Base-by-base conservation (phyloP, 2,329 filamentous ascomycete genomes). In the Penicillium hordei region DNA sequence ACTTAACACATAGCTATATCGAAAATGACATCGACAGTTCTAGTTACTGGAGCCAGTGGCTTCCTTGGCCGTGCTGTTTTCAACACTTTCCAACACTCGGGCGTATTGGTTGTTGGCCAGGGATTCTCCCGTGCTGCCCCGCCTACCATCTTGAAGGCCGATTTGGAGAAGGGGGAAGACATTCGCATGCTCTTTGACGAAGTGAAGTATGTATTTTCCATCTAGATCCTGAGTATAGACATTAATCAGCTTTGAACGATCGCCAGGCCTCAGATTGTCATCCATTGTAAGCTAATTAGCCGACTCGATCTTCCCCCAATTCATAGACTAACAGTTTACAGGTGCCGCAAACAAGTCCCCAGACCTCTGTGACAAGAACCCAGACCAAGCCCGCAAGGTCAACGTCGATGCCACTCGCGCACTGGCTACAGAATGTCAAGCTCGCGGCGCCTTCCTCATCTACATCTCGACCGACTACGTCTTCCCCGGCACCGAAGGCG, bases 291-390 rank as follows among this genome's bases (percentile, higher is more conserved):
- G 86, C 67, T 34, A 51, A 36, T 19, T 33, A 36, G 5, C 13
- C 46, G 19, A 25, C 36, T n/a, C 29, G 13, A 2, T 15, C 39
- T n/a, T n/a, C 23, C 42, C 44, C n/a, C n/a, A 36, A n/a, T 40
- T 48, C 29, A 38, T 21, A 39, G 50, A 52, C 59, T 67, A 48
- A 65, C 59, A 29, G 27, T 39, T 48, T 43, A 38, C 50, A 93
- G 89, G 89, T 71, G 93, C 92, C 40, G 92, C 92, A 45, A 93
- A 96, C 74, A 86, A 91, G 60, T 95, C 89, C 68, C 92, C 93
- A 2, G 92, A 96, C 75, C 89, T 89, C 71, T 93, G 92, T 69
- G 89, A 92, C 67, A 83, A 85, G 63, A 86, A 96, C 72, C 92
- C 91, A 3, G 84, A 87, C 58, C 89, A 86, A 53, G 90, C 91